Evolutionary conservation across 192 early-diverging fungal species (phyloP), one percentile per base, ranked within the genome.

Genomic region (Pecoramyces ruminantium): DNA sequence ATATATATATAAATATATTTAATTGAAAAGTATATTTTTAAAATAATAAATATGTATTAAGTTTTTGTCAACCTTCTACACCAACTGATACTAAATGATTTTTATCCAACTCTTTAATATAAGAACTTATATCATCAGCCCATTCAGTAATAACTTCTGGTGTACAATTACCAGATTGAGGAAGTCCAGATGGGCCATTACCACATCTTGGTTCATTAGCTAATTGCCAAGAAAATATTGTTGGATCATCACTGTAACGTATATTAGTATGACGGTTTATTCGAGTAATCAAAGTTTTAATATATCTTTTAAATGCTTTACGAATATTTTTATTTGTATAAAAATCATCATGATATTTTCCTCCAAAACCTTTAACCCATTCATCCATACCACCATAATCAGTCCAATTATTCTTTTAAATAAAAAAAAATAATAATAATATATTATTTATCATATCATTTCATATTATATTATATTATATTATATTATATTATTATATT

Each of bases 1-100:
- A n/a, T n/a, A n/a, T n/a, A n/a, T n/a, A n/a, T n/a, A n/a, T n/a
- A n/a, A n/a, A n/a, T n/a, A n/a, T n/a, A n/a, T n/a, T n/a, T n/a
- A n/a, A n/a, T n/a, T n/a, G n/a, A n/a, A n/a, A n/a, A n/a, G n/a
- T n/a, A n/a, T n/a, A n/a, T n/a, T n/a, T n/a, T n/a, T n/a, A n/a
- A n/a, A n/a, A n/a, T n/a, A n/a, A n/a, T n/a, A n/a, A n/a, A n/a
- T n/a, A n/a, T n/a, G n/a, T n/a, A n/a, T n/a, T n/a, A n/a, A n/a
- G n/a, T n/a, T n/a, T n/a, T n/a, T n/a, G 11, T 34, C 11, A 86
- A 25, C 88, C 87, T 84, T 93, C 92, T 8, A 89, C 86, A 5
- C 92, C 92, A 9, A 86, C 84, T 12, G 92, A 87, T 1, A 93
- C 86, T 79, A 93, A 82, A 81, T 93, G 92, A 39, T 85, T 80